Evolutionary conservation across 176 grass and related monocot species (phyloP).

Genomic region (Bonia amplexicaulis): DNA sequence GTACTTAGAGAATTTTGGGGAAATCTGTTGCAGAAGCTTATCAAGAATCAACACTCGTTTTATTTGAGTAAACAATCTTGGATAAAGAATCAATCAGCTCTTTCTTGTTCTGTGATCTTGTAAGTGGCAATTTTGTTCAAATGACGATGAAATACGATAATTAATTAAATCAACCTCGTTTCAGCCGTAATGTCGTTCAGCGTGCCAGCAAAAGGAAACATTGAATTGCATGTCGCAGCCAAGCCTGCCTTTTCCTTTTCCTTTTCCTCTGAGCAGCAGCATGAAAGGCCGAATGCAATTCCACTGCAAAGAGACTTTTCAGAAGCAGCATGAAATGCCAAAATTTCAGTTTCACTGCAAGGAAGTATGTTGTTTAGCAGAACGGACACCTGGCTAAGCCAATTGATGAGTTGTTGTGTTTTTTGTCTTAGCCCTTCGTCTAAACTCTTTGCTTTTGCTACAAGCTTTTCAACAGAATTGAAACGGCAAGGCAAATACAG

Average conservation of each 20-base stretch:
- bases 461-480: background rate
- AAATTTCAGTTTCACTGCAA: conserved; percentile 2
- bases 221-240: background rate
- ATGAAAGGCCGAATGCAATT: background rate
- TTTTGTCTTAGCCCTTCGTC: background rate
- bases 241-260: background rate
- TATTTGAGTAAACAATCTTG: background rate
- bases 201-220: background rate
- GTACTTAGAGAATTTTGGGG: background rate
- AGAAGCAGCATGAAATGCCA: background rate
- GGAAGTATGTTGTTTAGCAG: background rate
- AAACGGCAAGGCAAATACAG: background rate
- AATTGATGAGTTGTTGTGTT: background rate
- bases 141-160: background rate
- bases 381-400: background rate
- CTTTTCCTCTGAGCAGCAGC: background rate
- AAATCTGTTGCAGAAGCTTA: background rate
- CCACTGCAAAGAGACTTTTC: background rate
- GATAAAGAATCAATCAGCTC: background rate
- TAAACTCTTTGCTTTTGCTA: background rate
- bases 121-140: background rate
- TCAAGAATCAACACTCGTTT: background rate
- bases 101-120: background rate
- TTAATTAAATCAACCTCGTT: background rate
- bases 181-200: background rate